Conservation (phyloP, 257 asterid genomes). For the Lycium ferocissimum region DNA sequence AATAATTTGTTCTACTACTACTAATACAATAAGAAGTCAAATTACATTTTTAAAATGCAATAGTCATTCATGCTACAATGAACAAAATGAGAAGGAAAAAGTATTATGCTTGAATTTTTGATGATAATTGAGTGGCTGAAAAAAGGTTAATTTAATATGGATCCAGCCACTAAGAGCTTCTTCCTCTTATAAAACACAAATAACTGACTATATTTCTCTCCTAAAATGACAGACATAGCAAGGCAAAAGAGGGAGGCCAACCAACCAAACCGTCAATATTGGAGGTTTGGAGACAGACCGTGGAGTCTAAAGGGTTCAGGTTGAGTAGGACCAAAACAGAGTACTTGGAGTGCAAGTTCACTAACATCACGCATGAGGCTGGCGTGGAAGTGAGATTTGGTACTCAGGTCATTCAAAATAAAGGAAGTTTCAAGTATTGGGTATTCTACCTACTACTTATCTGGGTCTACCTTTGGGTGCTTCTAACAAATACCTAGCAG, state of each 20-base stretch:
- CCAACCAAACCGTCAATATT: background rate
- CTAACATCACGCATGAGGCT: too few relatives aligned
- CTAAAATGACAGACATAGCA: conserved; percentile 7
- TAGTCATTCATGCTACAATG: conserved; percentile 2
- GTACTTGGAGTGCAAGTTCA: too few relatives aligned
- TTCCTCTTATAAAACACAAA: conserved; percentile 8
- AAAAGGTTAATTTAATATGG: background rate
- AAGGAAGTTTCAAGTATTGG: too few relatives aligned
- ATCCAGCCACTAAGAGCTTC: conserved; percentile 11
- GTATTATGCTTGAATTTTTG: conserved; percentile 18
- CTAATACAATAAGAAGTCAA: conserved; percentile 2
- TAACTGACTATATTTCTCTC: conserved; percentile 22
- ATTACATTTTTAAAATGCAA: background rate
- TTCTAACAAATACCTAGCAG: too few relatives aligned
- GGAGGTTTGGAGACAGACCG: too few relatives aligned
- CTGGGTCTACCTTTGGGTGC: too few relatives aligned
- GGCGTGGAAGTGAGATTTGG: too few relatives aligned
- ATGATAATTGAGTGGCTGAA: conserved; percentile 12
- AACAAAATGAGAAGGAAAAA: background rate
- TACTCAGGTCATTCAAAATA: too few relatives aligned
- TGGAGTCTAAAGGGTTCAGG: too few relatives aligned
- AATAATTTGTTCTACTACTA: background rate
- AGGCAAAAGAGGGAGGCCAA: conserved; percentile 13
- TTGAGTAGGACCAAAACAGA: too few relatives aligned
- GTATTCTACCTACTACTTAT: too few relatives aligned